Percentiles rank a stretch among this genome's conserved stretches.
Conservation (phyloP, 176 grass and related monocot species). For the Oryza glaberrima region DNA sequence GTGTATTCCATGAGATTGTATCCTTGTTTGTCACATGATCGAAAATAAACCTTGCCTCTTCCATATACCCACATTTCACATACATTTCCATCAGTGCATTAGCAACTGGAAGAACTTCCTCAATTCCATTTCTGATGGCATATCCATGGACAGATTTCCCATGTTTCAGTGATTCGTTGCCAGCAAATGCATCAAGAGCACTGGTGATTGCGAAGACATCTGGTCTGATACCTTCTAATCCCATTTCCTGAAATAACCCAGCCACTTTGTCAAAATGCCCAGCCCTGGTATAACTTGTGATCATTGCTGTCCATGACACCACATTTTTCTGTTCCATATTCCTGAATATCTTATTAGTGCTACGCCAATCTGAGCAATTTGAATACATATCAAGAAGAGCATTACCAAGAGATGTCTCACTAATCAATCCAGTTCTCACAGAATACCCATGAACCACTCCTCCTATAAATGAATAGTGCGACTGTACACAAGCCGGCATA, state of each 20-base stretch:
- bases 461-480: constrained; percentile 52
- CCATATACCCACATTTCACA: constrained; percentile 70
- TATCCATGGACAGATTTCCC: constrained; percentile 70
- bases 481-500: constrained; percentile 64
- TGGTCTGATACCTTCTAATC: constrained; percentile 47
- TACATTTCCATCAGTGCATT: constrained; percentile 93
- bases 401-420: constrained; percentile 57
- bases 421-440: constrained; percentile 60
- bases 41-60: constrained; percentile 64
- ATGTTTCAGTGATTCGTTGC: constrained; percentile 57
- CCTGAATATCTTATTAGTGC: constrained; percentile 67
- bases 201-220: constrained; percentile 66
- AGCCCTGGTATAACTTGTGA: constrained; percentile 61
- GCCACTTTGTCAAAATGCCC: constrained; percentile 66
- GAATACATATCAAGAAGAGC: constrained; percentile 87
- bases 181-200: constrained; percentile 80
- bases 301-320: constrained; percentile 84
- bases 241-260: constrained; percentile 67
- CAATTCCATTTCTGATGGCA: constrained; percentile 61
- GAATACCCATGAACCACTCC: constrained; percentile 67
- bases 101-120: constrained; percentile 49
- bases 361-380: constrained; percentile 70
- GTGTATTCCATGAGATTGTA: constrained; percentile 84
- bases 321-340: constrained; percentile 67
- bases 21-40: constrained; percentile 55